A percentile compares a stretch with the other conserved stretches of the same genome.
Evolutionary conservation across 2,329 filamentous ascomycete genomes (phyloP).

Genomic region (Xylariaceae sp.): DNA sequence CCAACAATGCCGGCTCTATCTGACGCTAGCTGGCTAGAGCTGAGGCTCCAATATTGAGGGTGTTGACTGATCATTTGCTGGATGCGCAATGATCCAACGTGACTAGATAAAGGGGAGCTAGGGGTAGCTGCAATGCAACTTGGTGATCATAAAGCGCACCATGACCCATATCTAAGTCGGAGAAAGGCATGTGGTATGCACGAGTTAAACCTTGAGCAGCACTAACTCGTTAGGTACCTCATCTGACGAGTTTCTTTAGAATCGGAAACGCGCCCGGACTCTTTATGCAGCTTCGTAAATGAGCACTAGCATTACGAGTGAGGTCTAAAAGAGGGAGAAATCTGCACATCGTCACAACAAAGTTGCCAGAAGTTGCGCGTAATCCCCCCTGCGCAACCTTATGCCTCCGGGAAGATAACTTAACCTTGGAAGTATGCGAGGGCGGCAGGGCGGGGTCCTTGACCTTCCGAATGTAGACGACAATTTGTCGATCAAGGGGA

Average conservation of each 20-base stretch:
- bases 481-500: conserved; percentile 12
- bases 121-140: conserved; percentile 1
- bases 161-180: not conserved
- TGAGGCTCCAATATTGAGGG: not conserved
- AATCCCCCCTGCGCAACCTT: too few relatives aligned
- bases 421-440: not conserved
- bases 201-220: not conserved
- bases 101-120: not conserved
- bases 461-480: conserved; percentile 27
- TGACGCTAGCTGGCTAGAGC: not conserved
- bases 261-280: not conserved
- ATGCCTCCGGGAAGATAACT: too few relatives aligned
- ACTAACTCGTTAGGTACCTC: not conserved
- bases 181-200: not conserved
- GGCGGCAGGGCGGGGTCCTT: conserved; percentile 1
- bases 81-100: not conserved
- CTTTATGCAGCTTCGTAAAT: not conserved
- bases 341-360: not conserved
- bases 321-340: not conserved
- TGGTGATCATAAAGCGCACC: not conserved
- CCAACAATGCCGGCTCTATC: not conserved
- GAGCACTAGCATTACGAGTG: not conserved
- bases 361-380: not conserved
- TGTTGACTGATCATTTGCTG: not conserved
- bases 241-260: not conserved